Evolutionary conservation across 2,329 filamentous ascomycete species (phyloP), one percentile per base, ranked within the genome.

Genomic region (Colletotrichum kahawae): DNA sequence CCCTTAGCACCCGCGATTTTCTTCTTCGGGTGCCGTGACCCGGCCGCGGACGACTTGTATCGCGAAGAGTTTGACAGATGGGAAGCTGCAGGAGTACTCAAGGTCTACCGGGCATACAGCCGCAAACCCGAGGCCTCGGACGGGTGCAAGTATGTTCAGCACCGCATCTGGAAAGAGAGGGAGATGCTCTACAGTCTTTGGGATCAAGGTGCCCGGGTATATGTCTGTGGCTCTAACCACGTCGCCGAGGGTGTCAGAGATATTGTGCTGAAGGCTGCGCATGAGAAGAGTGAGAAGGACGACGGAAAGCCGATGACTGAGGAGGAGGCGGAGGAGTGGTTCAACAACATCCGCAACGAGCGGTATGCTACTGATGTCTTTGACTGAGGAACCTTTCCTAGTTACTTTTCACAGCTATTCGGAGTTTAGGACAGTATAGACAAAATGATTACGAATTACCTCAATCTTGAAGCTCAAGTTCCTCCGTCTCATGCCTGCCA

Each of bases 361-460:
- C 83, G 91, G 29, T 92, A 90, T 78, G 88, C 89, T 16, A 90
- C 88, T 3, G 91, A 93, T 83, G 90, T 93, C 18, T 93, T 92
- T 84, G 89, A 90, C 78, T 90, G 54, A 62, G 24, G 7, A 31
- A 33, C 1, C n/a, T 7, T 51, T 51, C n/a, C 0, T 3, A 29
- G 2, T 57, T 21, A 16, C n/a, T 0, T 60, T 34, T 24, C 24
- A 60, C 6, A 9, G 14, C 31, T 4, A n/a, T 13, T n/a, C 31
- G 31, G 43, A 7, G 43, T 51, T 24, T 4, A 13, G 43, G 43
- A 21, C 43, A 51, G n/a, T 51, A 21, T 51, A 51, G 6, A 21
- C n/a, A 51, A 51, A 12, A 51, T 62, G 36, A 3, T 38, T 18
- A 16, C 4, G 8, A 21, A 8, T n/a, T 18, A 31, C 34, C 24